Evolutionary conservation across 768 basidiomycete genomes (phyloP).

Genomic region (Tricholoma saponaceum): DNA sequence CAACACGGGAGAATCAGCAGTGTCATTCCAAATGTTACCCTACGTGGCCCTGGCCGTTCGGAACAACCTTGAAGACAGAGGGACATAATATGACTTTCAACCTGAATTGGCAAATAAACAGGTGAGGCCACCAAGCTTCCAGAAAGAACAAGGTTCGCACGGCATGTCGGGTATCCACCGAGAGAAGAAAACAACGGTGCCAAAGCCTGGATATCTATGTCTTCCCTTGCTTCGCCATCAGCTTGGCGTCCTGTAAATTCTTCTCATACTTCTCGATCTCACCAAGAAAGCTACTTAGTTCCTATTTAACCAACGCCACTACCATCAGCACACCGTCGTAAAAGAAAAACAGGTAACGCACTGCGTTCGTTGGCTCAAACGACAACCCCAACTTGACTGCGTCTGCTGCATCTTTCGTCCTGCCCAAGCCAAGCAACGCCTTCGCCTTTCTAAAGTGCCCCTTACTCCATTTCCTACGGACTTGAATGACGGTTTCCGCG

Average conservation of each 20-base stretch:
- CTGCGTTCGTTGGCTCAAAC: conserved; percentile 62
- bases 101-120: background rate
- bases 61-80: background rate
- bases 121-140: background rate
- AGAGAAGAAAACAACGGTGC: background rate
- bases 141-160: background rate
- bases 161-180: background rate
- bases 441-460: conserved; percentile 95
- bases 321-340: background rate
- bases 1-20: too few species aligned
- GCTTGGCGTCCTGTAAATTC: conserved; percentile 7
- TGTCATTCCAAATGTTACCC: background rate
- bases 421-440: conserved; percentile 71
- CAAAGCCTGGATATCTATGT: background rate
- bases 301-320: conserved; percentile 5
- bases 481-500: conserved; percentile 83
- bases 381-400: conserved; percentile 79
- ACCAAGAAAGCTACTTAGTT: conserved; percentile 14
- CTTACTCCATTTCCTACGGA: conserved; percentile 90
- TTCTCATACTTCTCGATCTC: conserved; percentile 18
- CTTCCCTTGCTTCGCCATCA: conserved; percentile 1
- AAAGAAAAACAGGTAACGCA: conserved; percentile 14
- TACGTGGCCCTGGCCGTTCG: background rate
- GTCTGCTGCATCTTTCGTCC: conserved; percentile 72
- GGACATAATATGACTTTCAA: background rate